phyloP scores from a whole-genome alignment of 1,284 basidiomycete genomes.

The Ganoderma boninense region DNA sequence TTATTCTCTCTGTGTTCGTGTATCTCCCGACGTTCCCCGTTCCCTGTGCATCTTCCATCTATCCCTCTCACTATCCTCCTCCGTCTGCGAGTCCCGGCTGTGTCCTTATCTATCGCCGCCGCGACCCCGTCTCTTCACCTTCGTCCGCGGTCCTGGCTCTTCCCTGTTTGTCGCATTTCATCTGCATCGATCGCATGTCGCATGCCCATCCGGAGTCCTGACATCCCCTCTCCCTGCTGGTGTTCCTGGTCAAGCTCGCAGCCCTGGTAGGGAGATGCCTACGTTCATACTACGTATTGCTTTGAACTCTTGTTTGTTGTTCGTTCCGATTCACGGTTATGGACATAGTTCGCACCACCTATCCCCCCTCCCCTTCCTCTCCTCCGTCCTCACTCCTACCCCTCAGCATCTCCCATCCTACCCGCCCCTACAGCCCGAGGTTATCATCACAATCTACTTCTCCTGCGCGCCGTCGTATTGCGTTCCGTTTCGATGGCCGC shows the following conservation, averaged over 20 bases:
- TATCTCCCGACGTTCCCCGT: conserved; percentile 21
- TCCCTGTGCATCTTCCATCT: conserved; percentile 13
- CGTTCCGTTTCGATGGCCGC: not conserved
- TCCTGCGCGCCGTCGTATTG: not conserved
- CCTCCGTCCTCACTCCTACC: not conserved
- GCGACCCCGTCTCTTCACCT: conserved; percentile 10
- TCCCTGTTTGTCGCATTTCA: not conserved
- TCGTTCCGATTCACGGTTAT: conserved; percentile 1
- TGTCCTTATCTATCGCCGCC: conserved; percentile 27
- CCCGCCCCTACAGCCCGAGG: not conserved
- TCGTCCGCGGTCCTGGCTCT: conserved; percentile 15
- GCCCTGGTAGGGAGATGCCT: not conserved
- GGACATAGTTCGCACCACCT: conserved; percentile 15
- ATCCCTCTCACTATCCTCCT: conserved; percentile 5
- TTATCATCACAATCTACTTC: not conserved
- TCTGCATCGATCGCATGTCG: conserved; percentile 1
- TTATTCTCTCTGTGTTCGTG: conserved; percentile 20
- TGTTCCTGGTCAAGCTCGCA: not conserved
- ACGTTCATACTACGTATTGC: not conserved
- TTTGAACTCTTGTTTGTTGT: conserved; percentile 7
- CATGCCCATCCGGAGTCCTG: not conserved
- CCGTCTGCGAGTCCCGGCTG: conserved; percentile 6
- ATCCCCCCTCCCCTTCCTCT: not conserved
- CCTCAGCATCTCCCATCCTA: not conserved
- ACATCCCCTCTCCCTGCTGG: not conserved